phyloP scores from a whole-genome alignment of 805 yeast species.

The Nakazawaea wickerhamii region DNA sequence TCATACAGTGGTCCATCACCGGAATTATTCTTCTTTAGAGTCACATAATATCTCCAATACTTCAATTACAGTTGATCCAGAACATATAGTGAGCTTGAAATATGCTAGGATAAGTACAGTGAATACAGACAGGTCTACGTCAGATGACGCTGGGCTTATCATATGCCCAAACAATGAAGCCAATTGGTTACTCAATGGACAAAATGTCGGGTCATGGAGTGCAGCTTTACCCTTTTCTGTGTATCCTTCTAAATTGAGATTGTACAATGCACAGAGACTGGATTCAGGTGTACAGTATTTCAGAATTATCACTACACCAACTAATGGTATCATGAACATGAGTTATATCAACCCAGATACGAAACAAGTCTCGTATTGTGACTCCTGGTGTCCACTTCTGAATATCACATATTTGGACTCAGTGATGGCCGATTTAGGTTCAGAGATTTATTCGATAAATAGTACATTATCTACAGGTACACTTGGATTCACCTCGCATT shows the following conservation, averaged over 20 bases:
- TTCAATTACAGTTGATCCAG: constrained; percentile 43
- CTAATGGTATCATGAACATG: constrained; percentile 86
- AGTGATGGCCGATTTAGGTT: constrained; percentile 21
- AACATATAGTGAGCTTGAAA: constrained; percentile 56
- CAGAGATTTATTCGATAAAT: constrained; percentile 14
- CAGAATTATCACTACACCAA: constrained; percentile 70
- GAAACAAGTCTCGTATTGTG: constrained; percentile 58
- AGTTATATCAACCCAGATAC: constrained; percentile 75
- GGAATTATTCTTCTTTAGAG: constrained; percentile 13
- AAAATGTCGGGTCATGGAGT: constrained; percentile 58
- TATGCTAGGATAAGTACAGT: constrained; percentile 48
- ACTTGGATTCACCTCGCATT: constrained; percentile 38
- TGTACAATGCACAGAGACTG: constrained; percentile 53
- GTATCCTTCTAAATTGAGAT: constrained; percentile 65
- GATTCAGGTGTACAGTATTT: constrained; percentile 53
- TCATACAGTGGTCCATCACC: constrained; percentile 8
- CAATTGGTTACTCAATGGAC: constrained; percentile 49
- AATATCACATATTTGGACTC: constrained; percentile 30
- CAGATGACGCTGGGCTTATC: constrained; percentile 29
- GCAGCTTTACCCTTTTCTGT: constrained; percentile 52
- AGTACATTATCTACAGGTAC: constrained; percentile 13
- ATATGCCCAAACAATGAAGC: constrained; percentile 53
- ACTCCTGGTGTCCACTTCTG: constrained; percentile 82
- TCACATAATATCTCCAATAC: constrained; percentile 31
- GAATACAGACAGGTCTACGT: constrained; percentile 29